Conservation (phyloP, 2,329 filamentous ascomycete genomes). For the Tolypocladium album region DNA sequence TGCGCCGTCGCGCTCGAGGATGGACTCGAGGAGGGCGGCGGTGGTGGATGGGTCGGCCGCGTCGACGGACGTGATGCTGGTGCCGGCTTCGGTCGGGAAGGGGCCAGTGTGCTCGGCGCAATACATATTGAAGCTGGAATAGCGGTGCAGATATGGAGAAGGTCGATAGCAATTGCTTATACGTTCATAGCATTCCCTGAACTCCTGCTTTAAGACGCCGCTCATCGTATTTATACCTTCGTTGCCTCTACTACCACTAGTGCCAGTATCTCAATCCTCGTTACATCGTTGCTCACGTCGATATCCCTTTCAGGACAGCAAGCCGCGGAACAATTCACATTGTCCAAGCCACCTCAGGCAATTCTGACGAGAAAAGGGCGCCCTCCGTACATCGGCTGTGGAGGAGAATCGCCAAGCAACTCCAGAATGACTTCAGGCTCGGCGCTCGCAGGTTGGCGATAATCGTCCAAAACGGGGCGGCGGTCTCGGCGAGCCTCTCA, state of each 20-base stretch:
- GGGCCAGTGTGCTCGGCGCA: neutral
- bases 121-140: neutral
- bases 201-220: neutral
- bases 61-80: constrained; percentile 7
- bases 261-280: neutral
- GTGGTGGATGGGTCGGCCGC: constrained; percentile 11
- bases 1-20: constrained; percentile 20
- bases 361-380: neutral
- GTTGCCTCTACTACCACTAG: neutral
- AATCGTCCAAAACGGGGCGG: neutral
- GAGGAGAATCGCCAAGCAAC: neutral
- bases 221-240: neutral
- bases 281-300: neutral
- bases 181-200: neutral
- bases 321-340: neutral
- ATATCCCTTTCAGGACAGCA: neutral
- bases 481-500: neutral
- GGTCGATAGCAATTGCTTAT: neutral
- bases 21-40: constrained; percentile 9
- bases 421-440: neutral
- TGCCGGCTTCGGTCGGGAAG: constrained; percentile 13
- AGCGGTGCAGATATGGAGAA: neutral
- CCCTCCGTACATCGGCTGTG: neutral
- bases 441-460: neutral
- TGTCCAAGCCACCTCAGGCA: neutral